These are phyloP conservation scores for Hansenula sp. DNA, from an alignment of 1,139 yeast genomes.

Conservation along the genomic window DNA sequence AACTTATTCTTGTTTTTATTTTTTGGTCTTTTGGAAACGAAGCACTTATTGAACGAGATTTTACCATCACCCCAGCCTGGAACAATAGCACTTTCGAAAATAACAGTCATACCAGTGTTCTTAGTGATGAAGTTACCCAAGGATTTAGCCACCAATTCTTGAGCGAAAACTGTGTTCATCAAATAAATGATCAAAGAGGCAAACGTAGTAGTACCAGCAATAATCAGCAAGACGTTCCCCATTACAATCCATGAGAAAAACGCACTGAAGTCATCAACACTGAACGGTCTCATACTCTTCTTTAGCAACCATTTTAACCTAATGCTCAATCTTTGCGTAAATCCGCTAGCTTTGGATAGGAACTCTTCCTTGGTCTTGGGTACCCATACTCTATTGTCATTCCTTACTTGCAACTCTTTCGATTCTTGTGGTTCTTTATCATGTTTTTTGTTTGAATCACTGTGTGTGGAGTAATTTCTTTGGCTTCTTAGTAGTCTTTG, in stretches of 20 bases:
- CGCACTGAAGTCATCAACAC: constrained; percentile 86
- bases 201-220: constrained; percentile 88
- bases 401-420: neutral
- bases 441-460: neutral
- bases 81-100: constrained; percentile 90
- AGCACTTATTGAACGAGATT: constrained; percentile 79
- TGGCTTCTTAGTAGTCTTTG: neutral
- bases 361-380: constrained; percentile 18
- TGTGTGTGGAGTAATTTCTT: neutral
- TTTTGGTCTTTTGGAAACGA: constrained; percentile 80
- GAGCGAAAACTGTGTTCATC: constrained; percentile 83
- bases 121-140: constrained; percentile 81
- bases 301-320: constrained; percentile 70
- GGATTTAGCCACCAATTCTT: constrained; percentile 78
- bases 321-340: constrained; percentile 41
- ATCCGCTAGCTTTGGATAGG: constrained; percentile 12
- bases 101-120: constrained; percentile 81
- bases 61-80: constrained; percentile 94
- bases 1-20: constrained; percentile 36
- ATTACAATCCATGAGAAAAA: constrained; percentile 87
- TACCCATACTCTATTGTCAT: neutral
- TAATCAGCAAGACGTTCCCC: constrained; percentile 74
- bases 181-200: constrained; percentile 74
- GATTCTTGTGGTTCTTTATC: neutral
- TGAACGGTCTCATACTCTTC: constrained; percentile 65